Percentiles rank a stretch among this genome's conserved stretches.
Conservation (phyloP, 768 basidiomycete species). For the Royoungia palumana region DNA sequence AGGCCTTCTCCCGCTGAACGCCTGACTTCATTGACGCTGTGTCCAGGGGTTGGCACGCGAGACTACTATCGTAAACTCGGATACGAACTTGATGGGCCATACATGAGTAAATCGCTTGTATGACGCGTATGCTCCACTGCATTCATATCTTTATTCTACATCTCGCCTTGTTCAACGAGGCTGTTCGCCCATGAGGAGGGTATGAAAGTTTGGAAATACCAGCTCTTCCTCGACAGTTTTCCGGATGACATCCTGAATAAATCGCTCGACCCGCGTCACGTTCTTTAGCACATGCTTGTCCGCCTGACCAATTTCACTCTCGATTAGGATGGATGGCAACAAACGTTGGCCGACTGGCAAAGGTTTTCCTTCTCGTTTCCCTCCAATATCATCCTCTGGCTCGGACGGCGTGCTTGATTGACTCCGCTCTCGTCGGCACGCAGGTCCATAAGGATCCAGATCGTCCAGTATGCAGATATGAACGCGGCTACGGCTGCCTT, state of each 20-base stretch:
- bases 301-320: constrained; percentile 93
- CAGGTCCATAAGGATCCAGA: constrained; percentile 78
- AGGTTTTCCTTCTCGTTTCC: constrained; percentile 54
- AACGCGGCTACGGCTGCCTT: constrained; percentile 74
- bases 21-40: neutral
- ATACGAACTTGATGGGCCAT: constrained; percentile 93
- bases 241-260: constrained; percentile 92
- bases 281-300: constrained; percentile 97
- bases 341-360: constrained; percentile 79
- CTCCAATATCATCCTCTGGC: constrained; percentile 52
- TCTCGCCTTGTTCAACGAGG: neutral
- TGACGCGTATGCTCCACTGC: constrained; percentile 27
- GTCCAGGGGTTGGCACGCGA: constrained; percentile 85
- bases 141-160: constrained; percentile 5
- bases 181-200: constrained; percentile 53
- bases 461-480: constrained; percentile 91
- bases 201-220: constrained; percentile 95
- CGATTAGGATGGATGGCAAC: constrained; percentile 84
- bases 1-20: constrained; percentile 23
- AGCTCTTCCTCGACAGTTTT: constrained; percentile 95
- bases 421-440: constrained; percentile 49
- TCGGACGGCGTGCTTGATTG: constrained; percentile 57
- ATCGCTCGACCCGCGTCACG: constrained; percentile 90
- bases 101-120: constrained; percentile 87
- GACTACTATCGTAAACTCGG: constrained; percentile 96